phyloP scores from a whole-genome alignment of 2,329 filamentous ascomycete genomes.

The Sporothrix luriei region DNA sequence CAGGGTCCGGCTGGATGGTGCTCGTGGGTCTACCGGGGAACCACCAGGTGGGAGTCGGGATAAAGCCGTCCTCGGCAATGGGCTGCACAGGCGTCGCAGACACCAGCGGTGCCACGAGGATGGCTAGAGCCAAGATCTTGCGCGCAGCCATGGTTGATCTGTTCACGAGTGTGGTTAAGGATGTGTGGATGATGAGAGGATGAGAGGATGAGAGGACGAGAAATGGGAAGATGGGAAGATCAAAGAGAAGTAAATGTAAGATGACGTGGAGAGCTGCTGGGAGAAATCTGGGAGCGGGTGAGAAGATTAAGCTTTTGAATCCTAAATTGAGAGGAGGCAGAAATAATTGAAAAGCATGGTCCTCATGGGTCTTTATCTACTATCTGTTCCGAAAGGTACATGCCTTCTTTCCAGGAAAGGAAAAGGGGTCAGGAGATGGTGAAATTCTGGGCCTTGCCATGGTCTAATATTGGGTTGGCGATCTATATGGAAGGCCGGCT shows the following conservation, averaged over 20 bases:
- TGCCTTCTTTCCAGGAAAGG: constrained; percentile 6
- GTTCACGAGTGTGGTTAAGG: not conserved
- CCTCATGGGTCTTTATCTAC: constrained; percentile 11
- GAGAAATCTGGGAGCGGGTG: too few relatives aligned
- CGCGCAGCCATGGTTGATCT: not conserved
- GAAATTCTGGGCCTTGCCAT: not conserved
- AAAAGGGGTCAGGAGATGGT: not conserved
- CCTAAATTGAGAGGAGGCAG: not conserved
- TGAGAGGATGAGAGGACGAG: not conserved
- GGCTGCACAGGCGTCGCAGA: not conserved
- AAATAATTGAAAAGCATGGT: not conserved
- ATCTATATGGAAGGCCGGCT: constrained; percentile 14
- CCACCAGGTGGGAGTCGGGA: constrained; percentile 17
- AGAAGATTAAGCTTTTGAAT: not conserved
- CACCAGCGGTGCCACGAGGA: not conserved
- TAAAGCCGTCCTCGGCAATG: not conserved
- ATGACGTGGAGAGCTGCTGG: not conserved
- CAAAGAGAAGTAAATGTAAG: not conserved
- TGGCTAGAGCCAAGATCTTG: constrained; percentile 1
- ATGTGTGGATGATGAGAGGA: too few relatives aligned
- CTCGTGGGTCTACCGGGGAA: not conserved
- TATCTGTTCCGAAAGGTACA: not conserved
- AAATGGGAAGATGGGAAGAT: too few relatives aligned
- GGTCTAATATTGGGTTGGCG: not conserved
- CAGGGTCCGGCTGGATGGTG: not conserved